Evolutionary conservation across 768 basidiomycete species (phyloP), one percentile per base, ranked within the genome.

Genomic region (Saitozyma podzolica): DNA sequence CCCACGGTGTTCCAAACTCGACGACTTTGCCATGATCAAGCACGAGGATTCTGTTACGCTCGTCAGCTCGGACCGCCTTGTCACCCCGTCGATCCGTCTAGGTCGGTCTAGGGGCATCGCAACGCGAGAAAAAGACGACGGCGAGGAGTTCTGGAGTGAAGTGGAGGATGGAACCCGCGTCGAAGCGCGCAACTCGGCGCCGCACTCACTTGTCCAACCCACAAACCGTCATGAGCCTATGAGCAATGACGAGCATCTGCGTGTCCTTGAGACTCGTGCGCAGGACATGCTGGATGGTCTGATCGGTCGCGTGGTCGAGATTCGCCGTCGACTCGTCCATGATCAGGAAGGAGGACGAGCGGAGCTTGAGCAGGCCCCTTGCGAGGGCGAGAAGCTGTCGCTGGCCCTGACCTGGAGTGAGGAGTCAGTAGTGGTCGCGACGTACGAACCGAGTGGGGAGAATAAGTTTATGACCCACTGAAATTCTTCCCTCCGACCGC

Each of bases 331-430:
- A 79, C 58, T 87, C 86, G 59, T 87, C 86, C 42, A 87, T 78
- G 54, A 87, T 83, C 50, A 86, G 77, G 42, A 87, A 75, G 58
- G 84, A 85, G 61, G 84, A 86, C 51, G 81, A 74, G 10, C 85
- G 80, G 61, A 87, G 69, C 56, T 78, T 78, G 45, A 78, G 67
- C 41, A 78, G 61, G 14, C 75, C 86, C 19, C 86, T 78, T 6
- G 86, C 85, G 0, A 87, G 78, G 0, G 85, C 85, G 14, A 87
- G 65, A 9, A 87, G 85, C 74, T 87, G 86, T 14, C 85, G 75
- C 69, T 87, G 84, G 6, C 86, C 86, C 59, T 76, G 74, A 67
- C 74, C 74, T 76, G 48, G 9, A 50, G 5, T 29, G 29, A 2
- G 19, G 6, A 8, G 20, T 56, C 13, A 52, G 54, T 17, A n/a